Percentiles rank a stretch among this genome's conserved stretches.
Evolutionary conservation across 768 basidiomycete genomes (phyloP).

Genomic region (Boletus speciosus): DNA sequence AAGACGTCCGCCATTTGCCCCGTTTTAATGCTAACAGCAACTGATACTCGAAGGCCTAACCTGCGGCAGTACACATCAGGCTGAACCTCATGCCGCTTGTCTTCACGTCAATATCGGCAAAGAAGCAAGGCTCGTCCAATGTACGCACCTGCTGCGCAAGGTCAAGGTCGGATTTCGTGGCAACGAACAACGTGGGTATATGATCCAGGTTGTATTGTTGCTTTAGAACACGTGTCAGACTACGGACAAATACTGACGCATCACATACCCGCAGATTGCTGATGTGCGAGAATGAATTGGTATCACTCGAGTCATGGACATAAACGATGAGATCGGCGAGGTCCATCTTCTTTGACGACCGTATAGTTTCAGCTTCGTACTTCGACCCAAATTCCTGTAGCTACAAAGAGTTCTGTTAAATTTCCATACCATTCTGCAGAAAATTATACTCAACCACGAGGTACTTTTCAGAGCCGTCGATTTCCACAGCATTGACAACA

Average conservation of each 20-base stretch:
- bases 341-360: constrained; percentile 88
- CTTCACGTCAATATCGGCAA: constrained; percentile 7
- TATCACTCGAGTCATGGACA: constrained; percentile 96
- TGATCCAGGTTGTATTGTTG: constrained; percentile 97
- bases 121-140: neutral
- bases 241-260: neutral
- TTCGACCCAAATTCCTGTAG: constrained; percentile 96
- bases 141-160: constrained; percentile 81
- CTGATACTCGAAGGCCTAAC: constrained; percentile 86
- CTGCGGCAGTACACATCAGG: constrained; percentile 95
- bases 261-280: constrained; percentile 83
- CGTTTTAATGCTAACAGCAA: constrained; percentile 87
- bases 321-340: constrained; percentile 92
- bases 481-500: constrained; percentile 94
- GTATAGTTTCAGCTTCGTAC: constrained; percentile 87
- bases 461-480: constrained; percentile 93
- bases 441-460: constrained; percentile 68
- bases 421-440: constrained; percentile 34
- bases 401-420: constrained; percentile 38
- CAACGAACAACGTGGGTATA: constrained; percentile 94
- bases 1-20: constrained; percentile 85
- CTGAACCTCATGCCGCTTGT: constrained; percentile 93
- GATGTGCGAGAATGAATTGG: constrained; percentile 98
- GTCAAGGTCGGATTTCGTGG: constrained; percentile 98
- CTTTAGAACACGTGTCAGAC: constrained; percentile 41